Percentiles rank a stretch among this genome's conserved stretches.
These are phyloP conservation scores for Mycena sanguinolenta DNA, from an alignment of 768 basidiomycete genomes.

Conservation along the genomic window DNA sequence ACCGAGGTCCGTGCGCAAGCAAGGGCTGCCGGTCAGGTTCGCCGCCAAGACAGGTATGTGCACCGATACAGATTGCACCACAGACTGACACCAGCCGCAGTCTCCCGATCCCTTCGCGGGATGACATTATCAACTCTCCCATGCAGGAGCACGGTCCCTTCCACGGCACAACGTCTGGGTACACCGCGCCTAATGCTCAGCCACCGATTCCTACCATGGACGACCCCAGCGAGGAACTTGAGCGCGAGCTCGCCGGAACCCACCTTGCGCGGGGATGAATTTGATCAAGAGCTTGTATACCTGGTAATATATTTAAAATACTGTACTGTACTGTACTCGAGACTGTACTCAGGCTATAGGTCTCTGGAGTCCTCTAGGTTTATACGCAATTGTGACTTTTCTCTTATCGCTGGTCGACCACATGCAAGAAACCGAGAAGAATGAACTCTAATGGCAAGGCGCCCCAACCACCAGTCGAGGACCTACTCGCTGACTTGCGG, in stretches of 20 bases:
- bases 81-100: slow-evolving; percentile 50
- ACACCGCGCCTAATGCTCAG: slow-evolving; percentile 62
- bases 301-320: slow-evolving; percentile 28
- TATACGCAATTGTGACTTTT: slow-evolving; percentile 2
- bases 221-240: slow-evolving; percentile 87
- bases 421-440: too few relatives aligned
- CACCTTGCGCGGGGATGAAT: slow-evolving; percentile 59
- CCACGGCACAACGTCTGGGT: slow-evolving; percentile 79
- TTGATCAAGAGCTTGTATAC: slow-evolving; percentile 31
- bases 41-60: slow-evolving; percentile 80
- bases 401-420: too few relatives aligned
- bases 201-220: slow-evolving; percentile 83
- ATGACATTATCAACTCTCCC: slow-evolving; percentile 86
- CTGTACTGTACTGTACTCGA: slow-evolving; percentile 23
- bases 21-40: slow-evolving; percentile 77
- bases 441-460: too few relatives aligned
- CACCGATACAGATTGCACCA: slow-evolving; percentile 8
- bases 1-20: slow-evolving; percentile 90
- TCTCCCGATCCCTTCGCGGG: slow-evolving; percentile 83
- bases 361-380: too few relatives aligned
- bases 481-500: too few relatives aligned
- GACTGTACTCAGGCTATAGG: slow-evolving; percentile 10
- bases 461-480: too few relatives aligned
- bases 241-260: slow-evolving; percentile 86
- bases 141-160: slow-evolving; percentile 72